phyloP scores from a whole-genome alignment of 805 yeast species.

The Dipodascus albidus region DNA sequence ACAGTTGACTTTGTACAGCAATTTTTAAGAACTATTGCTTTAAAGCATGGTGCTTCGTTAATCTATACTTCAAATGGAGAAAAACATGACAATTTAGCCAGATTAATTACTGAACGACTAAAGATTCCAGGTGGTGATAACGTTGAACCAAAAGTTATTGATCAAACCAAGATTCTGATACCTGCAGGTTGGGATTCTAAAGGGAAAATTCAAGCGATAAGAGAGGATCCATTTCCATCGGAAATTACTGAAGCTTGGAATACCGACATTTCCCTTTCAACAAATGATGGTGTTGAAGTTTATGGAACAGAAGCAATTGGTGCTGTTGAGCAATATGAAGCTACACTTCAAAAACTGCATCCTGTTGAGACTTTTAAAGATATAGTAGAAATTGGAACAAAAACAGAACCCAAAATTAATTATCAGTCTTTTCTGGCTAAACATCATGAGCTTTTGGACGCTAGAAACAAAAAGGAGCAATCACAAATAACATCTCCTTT shows the following conservation, averaged over 20 bases:
- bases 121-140: slow-evolving; percentile 10
- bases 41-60: slow-evolving; percentile 12
- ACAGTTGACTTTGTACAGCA: slow-evolving; percentile 20
- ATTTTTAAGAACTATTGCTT: slow-evolving; percentile 18
- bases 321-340: background rate
- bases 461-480: slow-evolving; percentile 4
- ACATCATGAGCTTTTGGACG: slow-evolving; percentile 9
- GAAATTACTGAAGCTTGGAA: slow-evolving; percentile 17
- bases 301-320: background rate
- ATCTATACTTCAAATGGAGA: slow-evolving; percentile 7
- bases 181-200: slow-evolving; percentile 28
- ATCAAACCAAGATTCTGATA: slow-evolving; percentile 15
- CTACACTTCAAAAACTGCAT: background rate
- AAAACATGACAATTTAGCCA: slow-evolving; percentile 4
- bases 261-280: slow-evolving; percentile 4
- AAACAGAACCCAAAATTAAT: slow-evolving; percentile 11
- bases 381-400: background rate
- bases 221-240: slow-evolving; percentile 15
- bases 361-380: background rate
- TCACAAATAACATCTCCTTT: slow-evolving; percentile 1
- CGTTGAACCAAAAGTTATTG: slow-evolving; percentile 15
- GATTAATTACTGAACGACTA: slow-evolving; percentile 14
- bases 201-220: slow-evolving; percentile 20
- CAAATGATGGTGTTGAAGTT: background rate
- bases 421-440: slow-evolving; percentile 14